These are phyloP conservation scores for Basipetospora chlamydospora DNA, from an alignment of 2,329 filamentous ascomycete species.

Conservation along the genomic window DNA sequence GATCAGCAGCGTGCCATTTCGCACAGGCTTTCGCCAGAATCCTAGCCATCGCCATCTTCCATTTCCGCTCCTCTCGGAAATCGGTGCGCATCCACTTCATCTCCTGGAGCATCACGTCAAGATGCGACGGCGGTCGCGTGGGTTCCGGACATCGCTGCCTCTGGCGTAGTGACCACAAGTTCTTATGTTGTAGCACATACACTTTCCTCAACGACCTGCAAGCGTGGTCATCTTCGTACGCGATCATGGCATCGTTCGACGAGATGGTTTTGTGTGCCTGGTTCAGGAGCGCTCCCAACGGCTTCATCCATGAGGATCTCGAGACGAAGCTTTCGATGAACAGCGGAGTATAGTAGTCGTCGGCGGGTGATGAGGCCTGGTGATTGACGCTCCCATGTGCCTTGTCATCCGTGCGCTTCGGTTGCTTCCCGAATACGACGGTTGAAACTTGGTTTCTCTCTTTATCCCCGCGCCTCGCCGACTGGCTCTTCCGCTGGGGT, in stretches of 20 bases:
- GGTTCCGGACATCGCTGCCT: slow-evolving; percentile 76
- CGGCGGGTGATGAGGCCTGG: slow-evolving; percentile 23
- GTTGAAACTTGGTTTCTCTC: slow-evolving; percentile 52
- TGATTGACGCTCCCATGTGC: slow-evolving; percentile 14
- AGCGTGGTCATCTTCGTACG: slow-evolving; percentile 74
- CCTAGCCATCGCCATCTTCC: slow-evolving; percentile 72
- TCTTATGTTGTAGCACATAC: slow-evolving; percentile 78
- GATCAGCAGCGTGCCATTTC: slow-evolving; percentile 56
- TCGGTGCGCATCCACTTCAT: slow-evolving; percentile 98
- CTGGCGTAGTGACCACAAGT: slow-evolving; percentile 86
- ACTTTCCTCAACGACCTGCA: slow-evolving; percentile 75
- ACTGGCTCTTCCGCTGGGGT: not conserved
- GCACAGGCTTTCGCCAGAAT: slow-evolving; percentile 73
- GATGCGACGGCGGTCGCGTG: slow-evolving; percentile 59
- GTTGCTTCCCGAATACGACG: slow-evolving; percentile 63
- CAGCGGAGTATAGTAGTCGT: slow-evolving; percentile 50
- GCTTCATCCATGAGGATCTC: slow-evolving; percentile 44
- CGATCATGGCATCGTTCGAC: slow-evolving; percentile 69
- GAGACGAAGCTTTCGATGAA: slow-evolving; percentile 44
- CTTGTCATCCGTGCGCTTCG: slow-evolving; percentile 33
- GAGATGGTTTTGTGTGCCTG: slow-evolving; percentile 82
- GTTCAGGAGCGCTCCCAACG: slow-evolving; percentile 56
- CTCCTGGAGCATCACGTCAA: slow-evolving; percentile 76
- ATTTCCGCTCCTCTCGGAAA: slow-evolving; percentile 85
- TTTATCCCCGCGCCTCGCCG: slow-evolving; percentile 9